Percentiles rank a stretch among this genome's conserved stretches.
phyloP scores from a whole-genome alignment of 495 filamentous ascomycete genomes.

The Daldinia decipiens region DNA sequence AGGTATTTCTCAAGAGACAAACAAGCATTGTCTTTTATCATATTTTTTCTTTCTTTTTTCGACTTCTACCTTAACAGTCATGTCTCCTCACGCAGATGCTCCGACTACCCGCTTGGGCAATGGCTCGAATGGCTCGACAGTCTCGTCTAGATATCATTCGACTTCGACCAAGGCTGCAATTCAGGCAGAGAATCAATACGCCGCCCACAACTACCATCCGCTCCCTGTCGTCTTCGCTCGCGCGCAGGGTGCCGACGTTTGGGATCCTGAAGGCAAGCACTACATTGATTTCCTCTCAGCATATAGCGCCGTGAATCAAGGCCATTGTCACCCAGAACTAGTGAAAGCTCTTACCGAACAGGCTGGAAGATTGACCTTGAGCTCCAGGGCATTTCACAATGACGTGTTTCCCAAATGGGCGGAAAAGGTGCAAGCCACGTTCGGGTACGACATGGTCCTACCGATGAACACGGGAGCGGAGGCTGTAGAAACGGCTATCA shows the following conservation, averaged over 20 bases:
- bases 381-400: conserved; percentile 97
- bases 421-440: conserved; percentile 83
- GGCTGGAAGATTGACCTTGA: conserved; percentile 88
- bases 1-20: background rate
- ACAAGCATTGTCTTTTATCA: background rate
- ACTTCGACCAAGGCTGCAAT: conserved; percentile 83
- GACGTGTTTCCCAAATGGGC: conserved; percentile 98
- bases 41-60: background rate
- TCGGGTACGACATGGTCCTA: conserved; percentile 98
- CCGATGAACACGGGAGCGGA: conserved; percentile 99
- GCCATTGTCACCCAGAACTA: conserved; percentile 97
- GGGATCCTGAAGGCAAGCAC: conserved; percentile 96
- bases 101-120: conserved; percentile 43
- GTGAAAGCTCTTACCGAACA: conserved; percentile 90
- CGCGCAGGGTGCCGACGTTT: conserved; percentile 85
- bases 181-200: conserved; percentile 79
- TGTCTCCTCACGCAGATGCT: conserved; percentile 68
- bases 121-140: conserved; percentile 38
- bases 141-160: conserved; percentile 75
- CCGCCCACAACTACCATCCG: conserved; percentile 99
- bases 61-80: conserved; percentile 44
- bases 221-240: conserved; percentile 90
- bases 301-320: conserved; percentile 98
- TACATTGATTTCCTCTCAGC: conserved; percentile 99
- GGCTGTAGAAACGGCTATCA: conserved; percentile 97